Evolutionary conservation across 164 flowering plant species (phyloP).

Genomic region (Tinospora cordifolia): DNA sequence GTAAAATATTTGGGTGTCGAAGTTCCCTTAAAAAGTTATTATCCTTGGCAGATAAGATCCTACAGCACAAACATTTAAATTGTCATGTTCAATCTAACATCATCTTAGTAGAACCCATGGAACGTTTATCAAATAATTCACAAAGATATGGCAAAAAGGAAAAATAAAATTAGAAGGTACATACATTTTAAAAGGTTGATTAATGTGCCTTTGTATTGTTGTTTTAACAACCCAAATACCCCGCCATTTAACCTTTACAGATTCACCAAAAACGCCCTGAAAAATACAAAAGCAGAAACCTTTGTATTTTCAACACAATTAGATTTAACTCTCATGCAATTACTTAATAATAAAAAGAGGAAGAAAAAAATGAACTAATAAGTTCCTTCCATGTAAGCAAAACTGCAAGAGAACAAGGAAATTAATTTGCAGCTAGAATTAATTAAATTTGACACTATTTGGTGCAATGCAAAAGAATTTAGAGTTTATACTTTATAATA

Average conservation of each 20-base stretch:
- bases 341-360: background rate
- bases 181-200: conserved; percentile 32
- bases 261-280: conserved; percentile 43
- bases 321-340: background rate
- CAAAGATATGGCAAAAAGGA: background rate
- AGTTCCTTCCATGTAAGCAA: background rate
- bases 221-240: conserved; percentile 67
- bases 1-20: conserved; percentile 61
- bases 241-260: conserved; percentile 52
- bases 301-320: background rate
- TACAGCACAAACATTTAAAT: conserved; percentile 15
- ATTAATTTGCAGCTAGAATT: background rate
- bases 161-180: conserved; percentile 6
- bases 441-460: background rate
- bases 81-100: conserved; percentile 1
- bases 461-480: too few relatives aligned
- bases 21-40: conserved; percentile 40
- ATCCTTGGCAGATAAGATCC: conserved; percentile 44
- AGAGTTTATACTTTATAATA: too few relatives aligned
- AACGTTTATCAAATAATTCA: background rate
- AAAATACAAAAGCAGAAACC: conserved; percentile 1
- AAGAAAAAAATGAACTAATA: background rate
- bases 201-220: conserved; percentile 30
- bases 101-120: background rate
- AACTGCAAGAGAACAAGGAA: background rate